phyloP scores from a whole-genome alignment of 73 alveolate species.

The Paramecium caudatum region DNA sequence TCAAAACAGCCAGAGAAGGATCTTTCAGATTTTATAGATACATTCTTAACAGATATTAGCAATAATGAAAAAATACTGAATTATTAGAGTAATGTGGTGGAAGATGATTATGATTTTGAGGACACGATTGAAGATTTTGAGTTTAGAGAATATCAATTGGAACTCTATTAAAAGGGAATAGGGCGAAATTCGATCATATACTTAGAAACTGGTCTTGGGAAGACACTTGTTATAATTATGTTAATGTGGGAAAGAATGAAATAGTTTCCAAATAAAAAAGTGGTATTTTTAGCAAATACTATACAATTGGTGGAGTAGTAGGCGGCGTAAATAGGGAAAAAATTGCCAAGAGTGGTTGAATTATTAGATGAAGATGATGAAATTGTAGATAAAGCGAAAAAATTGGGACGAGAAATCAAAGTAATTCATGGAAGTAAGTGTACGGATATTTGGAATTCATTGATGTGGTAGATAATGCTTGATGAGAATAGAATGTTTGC shows the following conservation, averaged over 20 bases:
- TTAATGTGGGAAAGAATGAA: slow-evolving; percentile 52
- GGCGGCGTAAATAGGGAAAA: not conserved
- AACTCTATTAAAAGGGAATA: slow-evolving; percentile 28
- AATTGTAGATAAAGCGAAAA: not conserved
- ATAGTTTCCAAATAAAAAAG: slow-evolving; percentile 9
- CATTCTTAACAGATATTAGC: not conserved
- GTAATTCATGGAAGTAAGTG: slow-evolving; percentile 57
- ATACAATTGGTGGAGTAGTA: slow-evolving; percentile 18
- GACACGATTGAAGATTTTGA: slow-evolving; percentile 24
- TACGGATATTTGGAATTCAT: not conserved
- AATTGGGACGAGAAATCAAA: not conserved
- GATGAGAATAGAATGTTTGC: slow-evolving; percentile 13
- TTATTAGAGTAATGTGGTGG: not conserved
- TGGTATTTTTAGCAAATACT: slow-evolving; percentile 28
- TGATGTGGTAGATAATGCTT: slow-evolving; percentile 7
- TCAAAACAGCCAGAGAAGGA: not conserved
- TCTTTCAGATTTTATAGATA: not conserved
- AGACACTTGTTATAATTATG: slow-evolving; percentile 70
- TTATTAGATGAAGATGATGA: not conserved
- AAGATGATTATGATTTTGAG: not conserved
- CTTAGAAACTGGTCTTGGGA: slow-evolving; percentile 73
- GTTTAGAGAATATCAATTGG: slow-evolving; percentile 17
- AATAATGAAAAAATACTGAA: not conserved
- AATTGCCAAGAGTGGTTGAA: slow-evolving; percentile 62
- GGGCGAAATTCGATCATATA: slow-evolving; percentile 58